Percentiles rank a stretch among this genome's conserved stretches.
These are phyloP conservation scores for Lobosporangium transversale DNA, from an alignment of 192 early-diverging fungal species.

Conservation along the genomic window DNA sequence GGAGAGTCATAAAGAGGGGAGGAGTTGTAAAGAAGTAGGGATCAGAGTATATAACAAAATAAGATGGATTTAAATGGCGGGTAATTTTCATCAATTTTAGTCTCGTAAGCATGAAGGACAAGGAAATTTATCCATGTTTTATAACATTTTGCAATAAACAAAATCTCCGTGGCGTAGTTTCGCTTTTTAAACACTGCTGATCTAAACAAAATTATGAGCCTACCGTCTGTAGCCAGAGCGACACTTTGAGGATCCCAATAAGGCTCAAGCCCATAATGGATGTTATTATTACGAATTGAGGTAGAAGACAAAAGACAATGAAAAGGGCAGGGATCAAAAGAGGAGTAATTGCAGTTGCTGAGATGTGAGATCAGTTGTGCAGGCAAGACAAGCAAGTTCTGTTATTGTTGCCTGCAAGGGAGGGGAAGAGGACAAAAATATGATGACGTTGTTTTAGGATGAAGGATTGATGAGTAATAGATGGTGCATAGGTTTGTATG, in stretches of 20 bases:
- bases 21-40: too few relatives aligned
- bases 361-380: too few relatives aligned
- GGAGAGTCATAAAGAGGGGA: background rate
- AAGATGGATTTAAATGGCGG: background rate
- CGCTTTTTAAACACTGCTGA: background rate
- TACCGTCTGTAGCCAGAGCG: conserved; percentile 45
- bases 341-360: background rate
- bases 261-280: conserved; percentile 20
- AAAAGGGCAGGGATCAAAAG: background rate
- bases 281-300: background rate
- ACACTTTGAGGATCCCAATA: conserved; percentile 25
- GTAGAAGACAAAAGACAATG: background rate
- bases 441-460: background rate
- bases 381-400: too few relatives aligned
- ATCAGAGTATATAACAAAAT: background rate
- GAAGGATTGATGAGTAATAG: too few relatives aligned
- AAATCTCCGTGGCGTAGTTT: background rate
- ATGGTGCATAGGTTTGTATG: too few relatives aligned
- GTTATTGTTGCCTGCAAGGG: too few relatives aligned
- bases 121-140: background rate
- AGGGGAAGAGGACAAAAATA: background rate
- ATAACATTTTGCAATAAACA: background rate
- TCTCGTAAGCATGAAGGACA: background rate
- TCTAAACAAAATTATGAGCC: background rate
- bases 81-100: background rate